Conservation (phyloP, 495 filamentous ascomycete genomes). For the Clohesyomyces aquaticus region DNA sequence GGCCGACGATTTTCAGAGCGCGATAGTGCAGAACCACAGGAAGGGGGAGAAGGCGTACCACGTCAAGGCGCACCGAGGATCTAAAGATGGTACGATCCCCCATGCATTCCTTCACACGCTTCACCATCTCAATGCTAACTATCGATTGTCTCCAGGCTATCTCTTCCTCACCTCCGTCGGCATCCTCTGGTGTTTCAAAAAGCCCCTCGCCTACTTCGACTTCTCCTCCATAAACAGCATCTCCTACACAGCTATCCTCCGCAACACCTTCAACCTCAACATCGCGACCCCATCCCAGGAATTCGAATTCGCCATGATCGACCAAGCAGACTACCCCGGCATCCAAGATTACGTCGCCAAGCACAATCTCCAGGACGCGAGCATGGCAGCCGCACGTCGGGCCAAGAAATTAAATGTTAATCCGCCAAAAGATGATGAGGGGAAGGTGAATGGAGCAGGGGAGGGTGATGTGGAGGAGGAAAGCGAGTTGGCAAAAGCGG, state of each 20-base stretch:
- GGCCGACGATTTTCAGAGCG: conserved; percentile 75
- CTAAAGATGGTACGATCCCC: conserved; percentile 73
- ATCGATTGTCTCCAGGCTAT: conserved; percentile 59
- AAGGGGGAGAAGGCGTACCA: conserved; percentile 91
- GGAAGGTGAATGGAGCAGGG: conserved; percentile 34
- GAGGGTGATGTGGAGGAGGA: conserved; percentile 48
- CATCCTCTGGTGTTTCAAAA: conserved; percentile 94
- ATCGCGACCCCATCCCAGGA: conserved; percentile 59
- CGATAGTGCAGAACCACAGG: conserved; percentile 76
- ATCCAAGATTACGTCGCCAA: conserved; percentile 84
- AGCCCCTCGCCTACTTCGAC: conserved; percentile 84
- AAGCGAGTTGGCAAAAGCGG: conserved; percentile 68
- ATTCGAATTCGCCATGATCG: conserved; percentile 51
- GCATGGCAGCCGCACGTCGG: conserved; percentile 83
- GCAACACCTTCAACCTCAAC: conserved; percentile 91
- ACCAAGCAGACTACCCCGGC: conserved; percentile 56
- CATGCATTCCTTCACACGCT: background rate
- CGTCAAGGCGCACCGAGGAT: conserved; percentile 87
- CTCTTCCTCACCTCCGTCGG: conserved; percentile 86
- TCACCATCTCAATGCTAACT: background rate
- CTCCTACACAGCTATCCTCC: conserved; percentile 86
- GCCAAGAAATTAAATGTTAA: conserved; percentile 82
- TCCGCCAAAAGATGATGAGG: conserved; percentile 58
- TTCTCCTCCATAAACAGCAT: conserved; percentile 77
- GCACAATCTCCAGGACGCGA: conserved; percentile 84